Evolutionary conservation across 306 rosid genomes (phyloP), one percentile per base, ranked within the genome.

Genomic region (Lithocarpus polystachyus): DNA sequence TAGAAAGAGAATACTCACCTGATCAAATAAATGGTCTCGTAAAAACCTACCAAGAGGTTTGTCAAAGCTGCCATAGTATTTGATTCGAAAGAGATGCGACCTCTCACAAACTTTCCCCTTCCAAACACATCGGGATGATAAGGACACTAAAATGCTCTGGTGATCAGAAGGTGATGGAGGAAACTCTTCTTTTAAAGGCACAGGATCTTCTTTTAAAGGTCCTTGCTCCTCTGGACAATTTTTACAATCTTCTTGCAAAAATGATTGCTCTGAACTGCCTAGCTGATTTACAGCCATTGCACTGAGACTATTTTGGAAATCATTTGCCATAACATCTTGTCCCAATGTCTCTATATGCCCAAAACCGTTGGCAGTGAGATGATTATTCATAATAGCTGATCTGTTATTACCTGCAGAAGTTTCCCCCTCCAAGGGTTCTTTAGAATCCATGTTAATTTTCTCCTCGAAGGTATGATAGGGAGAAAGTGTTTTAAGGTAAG

Each of bases 101-200:
- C 97, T 89, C 89, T 96, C 99, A 80, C 98, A 96, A 64, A 90
- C 92, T 79, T 97, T 91, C 56, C 99, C 98, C 90, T 96, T 96
- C 99, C 99, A 93, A 43, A 96, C 89, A 7, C 99, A 96, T 67
- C 99, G 92, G 59, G 98, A 93, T 53, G 99, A 96, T 77, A 90
- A 85, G 19, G 99, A 96, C 65, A 96, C 99, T 89, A 96, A 90
- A 84, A 96, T 96, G 84, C 97, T 96, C 82, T 93, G 99, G 84
- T 91, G 96, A 83, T 96, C 98, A 60, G 93, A 86, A 62, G 97
- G 98, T 52, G 97, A 89, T 45, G 91, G 91, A 75, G 97, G 96
- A 86, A 93, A 93, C 64, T 85, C 98, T 89, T 95, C 98, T 83
- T 87, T 87, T 28, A 75, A 33, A 31, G 72, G 81, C 77, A 75